phyloP scores from a whole-genome alignment of 306 rosid genomes.

The Rubus idaeus region DNA sequence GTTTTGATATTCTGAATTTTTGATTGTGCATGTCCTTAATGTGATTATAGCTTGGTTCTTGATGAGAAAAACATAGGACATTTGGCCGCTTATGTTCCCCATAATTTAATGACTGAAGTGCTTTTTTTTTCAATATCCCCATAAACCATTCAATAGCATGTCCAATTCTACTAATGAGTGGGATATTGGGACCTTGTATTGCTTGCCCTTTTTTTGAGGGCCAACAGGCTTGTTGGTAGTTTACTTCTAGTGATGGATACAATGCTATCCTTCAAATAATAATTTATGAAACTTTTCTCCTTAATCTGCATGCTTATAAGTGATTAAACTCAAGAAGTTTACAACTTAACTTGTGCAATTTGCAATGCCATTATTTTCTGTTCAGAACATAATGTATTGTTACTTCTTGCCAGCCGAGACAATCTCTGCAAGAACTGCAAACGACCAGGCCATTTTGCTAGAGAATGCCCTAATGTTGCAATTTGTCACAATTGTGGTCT shows the following conservation, averaged over 20 bases:
- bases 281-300: not conserved
- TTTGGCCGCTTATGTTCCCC: not conserved
- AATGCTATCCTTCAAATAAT: not conserved
- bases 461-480: slow-evolving; percentile 99
- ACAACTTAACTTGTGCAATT: slow-evolving; percentile 9
- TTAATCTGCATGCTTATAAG: not conserved
- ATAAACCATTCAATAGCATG: not conserved
- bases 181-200: not conserved
- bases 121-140: not conserved
- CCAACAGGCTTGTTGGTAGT: not conserved
- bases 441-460: slow-evolving; percentile 96
- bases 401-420: slow-evolving; percentile 73
- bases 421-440: slow-evolving; percentile 97
- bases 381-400: slow-evolving; percentile 10
- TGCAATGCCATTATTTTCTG: slow-evolving; percentile 8
- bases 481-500: slow-evolving; percentile 94
- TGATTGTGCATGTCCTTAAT: not conserved
- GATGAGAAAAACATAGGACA: not conserved
- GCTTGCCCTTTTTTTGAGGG: not conserved
- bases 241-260: not conserved
- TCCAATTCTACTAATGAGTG: not conserved
- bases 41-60: not conserved
- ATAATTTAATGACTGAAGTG: not conserved
- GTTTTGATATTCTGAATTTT: not conserved
- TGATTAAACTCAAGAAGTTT: not conserved